These are phyloP conservation scores for Croton laevigatus DNA, from an alignment of 441 rosid genomes.

Conservation along the genomic window DNA sequence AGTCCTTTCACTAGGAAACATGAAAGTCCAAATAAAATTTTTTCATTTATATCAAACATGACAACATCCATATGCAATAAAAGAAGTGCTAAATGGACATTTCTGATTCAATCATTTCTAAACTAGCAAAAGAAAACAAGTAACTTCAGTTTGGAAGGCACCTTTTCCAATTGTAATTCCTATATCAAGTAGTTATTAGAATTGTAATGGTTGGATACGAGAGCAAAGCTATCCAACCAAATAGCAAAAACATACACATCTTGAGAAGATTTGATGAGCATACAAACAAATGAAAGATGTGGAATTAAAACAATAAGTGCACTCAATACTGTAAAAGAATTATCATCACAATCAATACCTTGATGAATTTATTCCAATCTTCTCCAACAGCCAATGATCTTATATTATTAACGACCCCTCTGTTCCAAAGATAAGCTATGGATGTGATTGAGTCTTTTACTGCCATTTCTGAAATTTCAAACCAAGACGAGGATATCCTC, in stretches of 20 bases:
- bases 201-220: not conserved
- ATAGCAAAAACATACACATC: too few species aligned
- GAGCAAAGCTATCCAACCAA: not conserved
- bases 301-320: not conserved
- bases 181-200: not conserved
- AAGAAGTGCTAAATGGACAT: not conserved
- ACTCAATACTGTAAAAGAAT: constrained; percentile 16
- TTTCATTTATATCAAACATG: too few species aligned
- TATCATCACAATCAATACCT: constrained; percentile 39
- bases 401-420: constrained; percentile 31
- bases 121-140: too few species aligned
- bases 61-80: too few species aligned
- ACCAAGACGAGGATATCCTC: constrained; percentile 49
- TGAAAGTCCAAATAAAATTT: too few species aligned
- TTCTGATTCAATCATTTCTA: not conserved
- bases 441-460: constrained; percentile 46
- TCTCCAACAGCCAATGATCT: constrained; percentile 54
- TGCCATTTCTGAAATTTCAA: constrained; percentile 48
- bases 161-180: not conserved
- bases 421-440: constrained; percentile 58
- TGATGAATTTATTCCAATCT: constrained; percentile 64
- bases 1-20: too few species aligned
- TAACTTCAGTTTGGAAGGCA: not conserved
- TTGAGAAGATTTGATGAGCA: not conserved
- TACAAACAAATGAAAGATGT: not conserved